Evolutionary conservation across 2,329 filamentous ascomycete genomes (phyloP), one percentile per base, ranked within the genome.

Genomic region (Talaromyces sp.): DNA sequence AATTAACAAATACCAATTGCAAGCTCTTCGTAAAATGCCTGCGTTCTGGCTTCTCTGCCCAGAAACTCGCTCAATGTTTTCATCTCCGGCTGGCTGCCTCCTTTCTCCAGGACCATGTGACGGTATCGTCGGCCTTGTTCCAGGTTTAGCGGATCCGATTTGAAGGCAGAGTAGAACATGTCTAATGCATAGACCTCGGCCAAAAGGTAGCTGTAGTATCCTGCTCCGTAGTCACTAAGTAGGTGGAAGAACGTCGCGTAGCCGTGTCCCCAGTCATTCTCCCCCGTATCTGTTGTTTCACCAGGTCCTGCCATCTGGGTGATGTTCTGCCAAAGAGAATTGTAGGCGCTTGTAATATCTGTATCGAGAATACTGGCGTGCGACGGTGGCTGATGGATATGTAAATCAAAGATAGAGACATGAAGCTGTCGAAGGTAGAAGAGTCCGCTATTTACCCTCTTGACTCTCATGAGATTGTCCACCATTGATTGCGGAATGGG

Each of bases 151-250:
- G 77, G 77, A 55, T 80, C 67, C 2, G 61, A 56, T 50, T 74
- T 73, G 65, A 81, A 81, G 17, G 71, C 66, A 0, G 66, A 67
- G 21, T 73, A 68, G 65, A 78, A 81, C 60, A 81, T 72, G 41
- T 81, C 78, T 1, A 71, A 70, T 1, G 77, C 72, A 61, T 78
- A 78, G 28, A 80, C n/a, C 19, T 72, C 66, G 6, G 70, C 73
- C 60, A 55, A 60, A 0, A 74, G 62, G 53, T 78, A 78, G 0
- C 73, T 67, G 58, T 78, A 79, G 54, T 75, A 78, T 1, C 74
- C 74, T 15, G 75, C 75, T 55, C 78, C 74, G 35, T 79, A 78
- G 13, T 69, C 70, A 3, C 66, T 66, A 25, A 77, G 70, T 0
- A 74, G 65, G 40, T 75, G 70, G 0, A 66, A 66, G 58, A 73